Evolutionary conservation across 257 asterid species (phyloP), one percentile per base, ranked within the genome.

Genomic region (Leptodermis oblonga): DNA sequence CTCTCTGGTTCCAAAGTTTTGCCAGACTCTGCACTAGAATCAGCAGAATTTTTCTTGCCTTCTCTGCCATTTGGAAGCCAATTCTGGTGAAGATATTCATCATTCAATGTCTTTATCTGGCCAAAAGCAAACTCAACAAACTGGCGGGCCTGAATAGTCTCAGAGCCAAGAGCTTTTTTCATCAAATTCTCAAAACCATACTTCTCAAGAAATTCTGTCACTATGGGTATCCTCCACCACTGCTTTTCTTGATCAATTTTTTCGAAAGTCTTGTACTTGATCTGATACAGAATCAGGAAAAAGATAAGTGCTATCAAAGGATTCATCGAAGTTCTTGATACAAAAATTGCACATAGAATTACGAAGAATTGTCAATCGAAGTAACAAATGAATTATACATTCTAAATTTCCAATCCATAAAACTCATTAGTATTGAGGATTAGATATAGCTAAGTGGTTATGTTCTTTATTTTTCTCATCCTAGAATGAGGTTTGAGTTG

Each of bases 41-140:
- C 73, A 62, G 46, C 53, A 70, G 73, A 59, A 41, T 34, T 17
- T 39, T 66, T 60, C 61, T 77, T 68, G 42, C 42, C 75, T 67
- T 53, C 72, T 56, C 54, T 61, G 36, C 66, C 69, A 71, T 62
- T 78, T 36, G 84, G 70, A 80, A 84, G 74, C 89, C 83, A 76
- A 51, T 86, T 87, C 48, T 79, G 82, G 42, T 79, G 89, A 73
- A 82, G 81, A 76, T 88, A 86, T 33, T 88, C 79, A 64, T 87
- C 87, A 70, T 94, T 89, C n/a, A 85, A 77, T 65, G 87, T 81
- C 79, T 91, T 91, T 42, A 94, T 70, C 80, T 84, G 94, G 41
- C 96, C 95, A 76, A 94, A 94, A 52, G 99, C 96, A 82, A 82
- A 91, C 82, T 91, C 90, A 65, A 91, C 99, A 69, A 94, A 94